phyloP scores from a whole-genome alignment of 108 stramenopile genomes.

The Hondaea fermentalgiana region DNA sequence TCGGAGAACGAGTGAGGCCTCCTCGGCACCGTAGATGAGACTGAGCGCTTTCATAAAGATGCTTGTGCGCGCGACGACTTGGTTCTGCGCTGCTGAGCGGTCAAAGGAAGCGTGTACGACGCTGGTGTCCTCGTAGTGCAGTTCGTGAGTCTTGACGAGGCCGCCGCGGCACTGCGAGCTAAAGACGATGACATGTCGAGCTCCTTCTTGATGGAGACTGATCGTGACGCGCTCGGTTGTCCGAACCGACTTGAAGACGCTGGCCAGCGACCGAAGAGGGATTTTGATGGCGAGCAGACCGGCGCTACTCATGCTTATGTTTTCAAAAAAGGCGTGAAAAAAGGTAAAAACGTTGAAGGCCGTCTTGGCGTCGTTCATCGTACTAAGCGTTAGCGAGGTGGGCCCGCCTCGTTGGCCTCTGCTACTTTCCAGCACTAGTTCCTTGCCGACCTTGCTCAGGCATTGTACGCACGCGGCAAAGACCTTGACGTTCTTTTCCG shows the following conservation, averaged over 20 bases:
- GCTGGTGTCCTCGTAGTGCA: slow-evolving; percentile 8
- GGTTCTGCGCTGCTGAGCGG: neutral
- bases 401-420: neutral
- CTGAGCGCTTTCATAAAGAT: neutral
- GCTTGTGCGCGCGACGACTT: neutral
- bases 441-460: neutral
- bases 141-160: neutral
- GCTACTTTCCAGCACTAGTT: neutral
- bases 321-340: neutral
- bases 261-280: neutral
- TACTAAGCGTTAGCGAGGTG: neutral
- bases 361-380: slow-evolving; percentile 17
- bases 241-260: neutral
- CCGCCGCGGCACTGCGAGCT: neutral
- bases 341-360: neutral
- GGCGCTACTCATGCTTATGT: neutral
- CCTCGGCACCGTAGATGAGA: neutral
- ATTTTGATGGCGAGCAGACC: neutral
- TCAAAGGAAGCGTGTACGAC: slow-evolving; percentile 5
- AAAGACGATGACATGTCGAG: neutral
- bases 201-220: neutral
- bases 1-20: neutral
- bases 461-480: slow-evolving; percentile 5
- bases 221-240: neutral
- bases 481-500: neutral